Evolutionary conservation across 192 early-diverging fungal species (phyloP), one percentile per base, ranked within the genome.

Genomic region (Tieghemiomyces parasiticus): DNA sequence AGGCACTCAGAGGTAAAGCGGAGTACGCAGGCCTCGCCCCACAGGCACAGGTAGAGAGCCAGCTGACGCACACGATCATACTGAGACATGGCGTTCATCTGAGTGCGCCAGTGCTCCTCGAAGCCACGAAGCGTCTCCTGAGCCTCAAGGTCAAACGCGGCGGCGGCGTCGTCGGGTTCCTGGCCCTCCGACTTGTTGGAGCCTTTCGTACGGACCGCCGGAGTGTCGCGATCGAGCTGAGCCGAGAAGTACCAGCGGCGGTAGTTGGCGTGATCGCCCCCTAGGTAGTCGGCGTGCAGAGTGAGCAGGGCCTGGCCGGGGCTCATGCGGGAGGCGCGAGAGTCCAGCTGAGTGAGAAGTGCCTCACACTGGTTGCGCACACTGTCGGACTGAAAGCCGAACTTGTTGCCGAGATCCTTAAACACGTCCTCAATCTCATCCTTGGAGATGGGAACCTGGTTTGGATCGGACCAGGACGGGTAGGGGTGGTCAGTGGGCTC

Each of bases 221-320:
- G 75, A 14, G 72, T 74, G 50, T 79, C 74, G 58, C 78, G 65
- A 60, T 85, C 80, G 26, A 84, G 67, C 61, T 82, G 79, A 10
- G 85, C 77, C 30, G 83, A 83, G 71, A 90, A 87, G 69, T 82
- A 90, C 87, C 87, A 90, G 56, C 81, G 83, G 25, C 85, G 77
- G 66, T 87, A 90, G 73, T 90, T 90, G 59, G 85, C 80, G 54
- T 85, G 71, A 62, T 84, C 83, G 42, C 87, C 87, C 54, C 85
- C 87, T 63, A 90, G 80, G 59, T 83, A 86, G 62, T 90, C 87
- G 14, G 84, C 82, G 63, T 90, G 85, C 16, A 90, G 63, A 44
- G 81, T 83, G 29, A 82, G 67, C 45, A 90, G 60, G 33, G 87
- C 87, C 66, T 82, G 74, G 19, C 77, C 74, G 9, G 85, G 78